phyloP scores from a whole-genome alignment of 805 yeast genomes.

The Starmerella vitae region DNA sequence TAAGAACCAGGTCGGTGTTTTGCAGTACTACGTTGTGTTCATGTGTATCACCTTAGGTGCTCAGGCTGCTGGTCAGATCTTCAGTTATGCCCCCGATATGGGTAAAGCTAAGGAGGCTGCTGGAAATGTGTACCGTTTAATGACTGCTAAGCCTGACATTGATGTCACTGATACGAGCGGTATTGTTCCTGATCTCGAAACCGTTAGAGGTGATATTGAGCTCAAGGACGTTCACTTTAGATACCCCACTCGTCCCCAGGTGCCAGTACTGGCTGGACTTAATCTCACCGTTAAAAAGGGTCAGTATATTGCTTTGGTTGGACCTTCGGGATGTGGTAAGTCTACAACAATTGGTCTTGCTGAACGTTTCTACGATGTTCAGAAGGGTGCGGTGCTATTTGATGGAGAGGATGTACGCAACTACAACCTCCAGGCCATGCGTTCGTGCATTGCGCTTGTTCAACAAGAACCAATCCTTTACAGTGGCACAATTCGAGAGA shows the following conservation, averaged over 20 bases:
- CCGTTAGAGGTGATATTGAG: slow-evolving; percentile 37
- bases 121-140: slow-evolving; percentile 24
- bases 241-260: slow-evolving; percentile 48
- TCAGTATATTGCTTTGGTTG: slow-evolving; percentile 51
- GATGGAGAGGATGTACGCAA: slow-evolving; percentile 40
- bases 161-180: slow-evolving; percentile 27
- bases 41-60: slow-evolving; percentile 31
- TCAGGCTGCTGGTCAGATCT: slow-evolving; percentile 32
- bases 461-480: slow-evolving; percentile 50
- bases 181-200: slow-evolving; percentile 21
- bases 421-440: slow-evolving; percentile 37
- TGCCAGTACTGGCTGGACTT: slow-evolving; percentile 39
- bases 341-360: slow-evolving; percentile 41
- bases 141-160: slow-evolving; percentile 27
- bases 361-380: slow-evolving; percentile 40
- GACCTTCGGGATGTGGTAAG: slow-evolving; percentile 52
- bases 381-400: slow-evolving; percentile 36
- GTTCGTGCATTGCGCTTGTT: slow-evolving; percentile 43
- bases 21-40: slow-evolving; percentile 31
- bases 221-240: slow-evolving; percentile 47
- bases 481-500: slow-evolving; percentile 43
- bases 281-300: slow-evolving; percentile 37
- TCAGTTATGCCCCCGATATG: slow-evolving; percentile 33
- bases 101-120: slow-evolving; percentile 32
- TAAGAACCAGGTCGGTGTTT: slow-evolving; percentile 23